Conservation (phyloP, 345 rosid genomes). For the Corchorus olitorius region DNA sequence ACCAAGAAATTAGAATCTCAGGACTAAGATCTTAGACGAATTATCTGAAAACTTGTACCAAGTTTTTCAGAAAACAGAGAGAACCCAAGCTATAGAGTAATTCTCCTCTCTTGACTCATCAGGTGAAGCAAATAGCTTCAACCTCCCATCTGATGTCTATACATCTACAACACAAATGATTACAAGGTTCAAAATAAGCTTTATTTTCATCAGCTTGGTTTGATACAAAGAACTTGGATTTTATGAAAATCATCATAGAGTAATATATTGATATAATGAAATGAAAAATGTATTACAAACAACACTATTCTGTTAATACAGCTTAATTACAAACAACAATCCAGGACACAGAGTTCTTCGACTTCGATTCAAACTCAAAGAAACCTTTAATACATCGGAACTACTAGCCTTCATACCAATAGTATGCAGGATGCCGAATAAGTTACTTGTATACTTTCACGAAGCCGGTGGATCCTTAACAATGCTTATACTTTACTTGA, state of each 20-base stretch:
- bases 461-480: slow-evolving; percentile 8
- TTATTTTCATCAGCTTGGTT: background rate
- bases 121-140: background rate
- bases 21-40: too few relatives aligned
- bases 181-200: background rate
- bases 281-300: background rate
- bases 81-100: too few relatives aligned
- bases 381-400: background rate
- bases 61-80: too few relatives aligned
- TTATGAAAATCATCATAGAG: background rate
- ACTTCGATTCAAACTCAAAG: slow-evolving; percentile 9
- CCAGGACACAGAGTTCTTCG: background rate
- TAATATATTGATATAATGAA: background rate
- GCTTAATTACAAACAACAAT: background rate
- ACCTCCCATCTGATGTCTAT: background rate
- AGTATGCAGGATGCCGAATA: background rate
- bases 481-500: slow-evolving; percentile 39
- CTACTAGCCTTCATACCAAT: background rate
- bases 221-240: background rate
- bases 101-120: too few relatives aligned
- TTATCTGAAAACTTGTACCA: too few relatives aligned
- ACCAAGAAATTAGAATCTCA: too few relatives aligned
- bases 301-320: background rate
- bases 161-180: background rate
- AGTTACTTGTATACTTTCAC: background rate